Conservation (phyloP, 1,284 basidiomycete species). For the Tilletia caries region DNA sequence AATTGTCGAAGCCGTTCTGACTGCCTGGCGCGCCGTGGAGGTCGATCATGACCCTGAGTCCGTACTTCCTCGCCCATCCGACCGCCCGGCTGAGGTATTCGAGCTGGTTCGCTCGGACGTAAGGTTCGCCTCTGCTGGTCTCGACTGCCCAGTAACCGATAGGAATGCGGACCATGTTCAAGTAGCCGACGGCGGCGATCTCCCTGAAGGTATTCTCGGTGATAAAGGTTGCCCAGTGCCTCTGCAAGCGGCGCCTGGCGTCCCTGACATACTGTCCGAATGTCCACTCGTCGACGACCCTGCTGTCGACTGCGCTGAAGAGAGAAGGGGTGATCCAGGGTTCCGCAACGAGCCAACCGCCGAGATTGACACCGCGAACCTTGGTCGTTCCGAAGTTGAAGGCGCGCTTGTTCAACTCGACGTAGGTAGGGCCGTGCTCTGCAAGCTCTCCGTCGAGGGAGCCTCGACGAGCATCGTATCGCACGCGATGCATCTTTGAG, state of each 20-base stretch:
- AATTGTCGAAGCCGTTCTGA: slow-evolving; percentile 65
- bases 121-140: slow-evolving; percentile 74
- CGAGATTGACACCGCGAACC: slow-evolving; percentile 39
- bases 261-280: slow-evolving; percentile 67
- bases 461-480: neutral
- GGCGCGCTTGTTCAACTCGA: slow-evolving; percentile 8
- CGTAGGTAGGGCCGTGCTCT: neutral
- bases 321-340: slow-evolving; percentile 44
- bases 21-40: slow-evolving; percentile 59
- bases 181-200: slow-evolving; percentile 67
- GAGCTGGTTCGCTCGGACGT: slow-evolving; percentile 73
- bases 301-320: slow-evolving; percentile 58
- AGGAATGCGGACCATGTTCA: slow-evolving; percentile 66
- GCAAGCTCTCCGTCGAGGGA: neutral
- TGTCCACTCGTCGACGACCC: slow-evolving; percentile 75
- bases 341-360: slow-evolving; percentile 50
- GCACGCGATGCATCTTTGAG: neutral
- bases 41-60: slow-evolving; percentile 77
- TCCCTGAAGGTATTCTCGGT: slow-evolving; percentile 70
- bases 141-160: slow-evolving; percentile 92
- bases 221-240: slow-evolving; percentile 78
- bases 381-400: slow-evolving; percentile 52
- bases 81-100: slow-evolving; percentile 63
- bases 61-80: slow-evolving; percentile 71
- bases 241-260: slow-evolving; percentile 32